Percentiles rank a stretch among this genome's conserved stretches.
Conservation (phyloP, 345 rosid genomes). For the Salix brachista region DNA sequence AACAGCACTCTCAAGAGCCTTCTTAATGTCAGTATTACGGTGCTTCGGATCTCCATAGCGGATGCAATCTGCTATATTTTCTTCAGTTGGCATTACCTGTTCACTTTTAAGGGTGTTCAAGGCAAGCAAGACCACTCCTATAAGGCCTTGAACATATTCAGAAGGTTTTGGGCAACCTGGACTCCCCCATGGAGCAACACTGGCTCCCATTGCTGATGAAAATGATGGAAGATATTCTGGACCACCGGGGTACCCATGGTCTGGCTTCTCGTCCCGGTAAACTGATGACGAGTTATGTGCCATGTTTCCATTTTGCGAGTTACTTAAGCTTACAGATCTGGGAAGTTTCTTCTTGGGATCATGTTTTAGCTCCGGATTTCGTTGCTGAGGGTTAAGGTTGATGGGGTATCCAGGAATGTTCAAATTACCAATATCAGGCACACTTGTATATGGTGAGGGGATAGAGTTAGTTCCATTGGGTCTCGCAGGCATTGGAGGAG, state of each 20-base stretch:
- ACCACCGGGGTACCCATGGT: conserved; percentile 13
- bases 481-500: conserved; percentile 15
- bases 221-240: conserved; percentile 20
- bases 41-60: conserved; percentile 65
- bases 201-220: conserved; percentile 9
- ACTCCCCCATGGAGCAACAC: conserved; percentile 41
- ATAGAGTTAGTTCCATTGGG: conserved; percentile 17
- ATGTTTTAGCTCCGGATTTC: conserved; percentile 22
- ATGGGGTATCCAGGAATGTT: conserved; percentile 16
- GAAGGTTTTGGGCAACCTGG: conserved; percentile 52
- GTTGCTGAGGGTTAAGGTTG: conserved; percentile 22
- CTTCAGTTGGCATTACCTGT: conserved; percentile 67
- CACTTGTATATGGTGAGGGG: conserved; percentile 15
- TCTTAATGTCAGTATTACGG: conserved; percentile 52
- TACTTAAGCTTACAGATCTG: conserved; percentile 9
- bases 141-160: conserved; percentile 72
- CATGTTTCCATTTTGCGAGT: conserved; percentile 24
- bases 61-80: conserved; percentile 69
- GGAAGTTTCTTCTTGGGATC: conserved; percentile 14
- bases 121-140: conserved; percentile 71
- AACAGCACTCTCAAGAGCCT: conserved; percentile 64
- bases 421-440: conserved; percentile 29
- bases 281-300: conserved; percentile 6
- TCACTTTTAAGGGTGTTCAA: conserved; percentile 67
- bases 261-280: conserved; percentile 6